Evolutionary conservation across 352 stramenopile genomes (phyloP), one percentile per base, ranked within the genome.

Genomic region (Aphanomyces invadans): DNA sequence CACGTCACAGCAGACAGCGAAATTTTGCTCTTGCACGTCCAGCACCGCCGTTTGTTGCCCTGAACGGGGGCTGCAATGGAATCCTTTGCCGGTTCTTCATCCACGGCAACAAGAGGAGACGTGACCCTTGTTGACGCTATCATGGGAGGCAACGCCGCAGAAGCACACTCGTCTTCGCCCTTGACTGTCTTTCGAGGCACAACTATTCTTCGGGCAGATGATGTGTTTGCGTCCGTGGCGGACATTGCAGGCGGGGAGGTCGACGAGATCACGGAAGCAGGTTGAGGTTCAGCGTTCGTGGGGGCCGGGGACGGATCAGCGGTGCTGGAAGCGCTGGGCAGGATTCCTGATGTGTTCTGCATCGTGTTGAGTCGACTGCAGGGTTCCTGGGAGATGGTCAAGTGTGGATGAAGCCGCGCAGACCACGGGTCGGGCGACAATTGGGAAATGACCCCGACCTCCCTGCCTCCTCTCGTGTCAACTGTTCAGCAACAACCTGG

Each of bases 1-100:
- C 89, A 97, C 32, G 77, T 88, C 39, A 96, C 80, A 0, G 87
- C 89, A 0, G 87, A 86, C n/a, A 96, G 71, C 0, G 81, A 83
- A 4, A 97, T 79, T 72, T 96, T 96, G 52, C 80, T 77, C 61
- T 81, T 87, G 71, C 89, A 97, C 53, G 86, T 71, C 80, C 88
- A 96, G 77, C 89, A 97, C 36, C 87, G 82, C 31, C 88, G 81
- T 4, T 81, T 76, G 71, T 97, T 97, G 68, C 89, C 96, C 75
- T 97, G 88, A 17, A 88, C 70, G 0, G 77, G 73, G 1, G 51
- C 54, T 33, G 36, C 39, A 23, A 29, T 3, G 4, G 32, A 15
- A 17, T 21, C 7, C 60, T 55, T 59, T 33, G 11, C 31, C 12
- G 36, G 36, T 21, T 48, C 33, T 46, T 59, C 21, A 4, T 12